A percentile compares a stretch with the other conserved stretches of the same genome.
Evolutionary conservation across 805 yeast genomes (phyloP).

Genomic region (Wickerhamiella kurtzmanii): DNA sequence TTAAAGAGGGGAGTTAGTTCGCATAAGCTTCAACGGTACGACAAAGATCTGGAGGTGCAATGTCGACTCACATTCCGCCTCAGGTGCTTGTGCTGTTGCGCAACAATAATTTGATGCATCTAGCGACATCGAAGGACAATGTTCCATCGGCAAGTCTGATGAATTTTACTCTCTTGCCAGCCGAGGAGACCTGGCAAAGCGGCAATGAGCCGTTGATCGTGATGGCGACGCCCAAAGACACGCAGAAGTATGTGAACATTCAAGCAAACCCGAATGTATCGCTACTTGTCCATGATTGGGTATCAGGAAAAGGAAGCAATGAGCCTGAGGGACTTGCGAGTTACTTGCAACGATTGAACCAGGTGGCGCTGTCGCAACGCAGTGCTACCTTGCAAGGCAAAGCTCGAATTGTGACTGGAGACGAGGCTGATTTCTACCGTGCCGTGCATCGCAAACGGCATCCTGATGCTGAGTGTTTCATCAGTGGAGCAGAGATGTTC

Average conservation of each 20-base stretch:
- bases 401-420: constrained; percentile 39
- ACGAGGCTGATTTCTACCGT: constrained; percentile 47
- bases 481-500: constrained; percentile 49
- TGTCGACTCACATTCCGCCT: constrained; percentile 7
- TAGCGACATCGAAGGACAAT: constrained; percentile 65
- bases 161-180: constrained; percentile 57
- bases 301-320: constrained; percentile 36
- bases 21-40: too few species aligned
- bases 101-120: constrained; percentile 38
- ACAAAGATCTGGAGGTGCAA: not conserved
- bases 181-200: constrained; percentile 24
- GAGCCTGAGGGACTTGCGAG: constrained; percentile 33
- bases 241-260: constrained; percentile 65
- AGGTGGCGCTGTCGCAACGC: constrained; percentile 61
- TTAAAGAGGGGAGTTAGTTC: too few species aligned
- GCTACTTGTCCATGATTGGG: constrained; percentile 80
- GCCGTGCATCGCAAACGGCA: constrained; percentile 46
- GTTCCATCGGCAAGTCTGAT: constrained; percentile 80
- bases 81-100: constrained; percentile 11
- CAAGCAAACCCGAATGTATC: constrained; percentile 62
- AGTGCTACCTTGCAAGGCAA: constrained; percentile 72
- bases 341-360: constrained; percentile 63
- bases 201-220: constrained; percentile 25
- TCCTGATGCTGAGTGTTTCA: constrained; percentile 58
- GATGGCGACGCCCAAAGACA: constrained; percentile 55